These are phyloP conservation scores for Penicillium lividum DNA, from an alignment of 495 filamentous ascomycete species.

Conservation along the genomic window DNA sequence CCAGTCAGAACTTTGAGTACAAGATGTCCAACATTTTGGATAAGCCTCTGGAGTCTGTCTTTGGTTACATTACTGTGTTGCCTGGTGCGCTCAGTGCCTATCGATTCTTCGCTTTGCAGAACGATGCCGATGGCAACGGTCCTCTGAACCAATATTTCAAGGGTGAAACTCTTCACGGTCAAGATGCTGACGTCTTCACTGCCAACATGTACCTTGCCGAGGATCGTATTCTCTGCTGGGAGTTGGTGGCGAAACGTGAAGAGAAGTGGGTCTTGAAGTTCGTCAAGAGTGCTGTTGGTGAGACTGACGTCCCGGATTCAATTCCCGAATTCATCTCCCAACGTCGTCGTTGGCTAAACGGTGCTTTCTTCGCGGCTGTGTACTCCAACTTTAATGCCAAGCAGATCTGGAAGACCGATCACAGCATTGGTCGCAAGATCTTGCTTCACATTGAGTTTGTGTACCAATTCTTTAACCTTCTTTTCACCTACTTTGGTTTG, in stretches of 20 bases:
- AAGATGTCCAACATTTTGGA: slow-evolving; percentile 99
- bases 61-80: slow-evolving; percentile 96
- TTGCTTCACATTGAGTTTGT: slow-evolving; percentile 94
- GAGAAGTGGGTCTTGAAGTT: slow-evolving; percentile 98
- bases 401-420: slow-evolving; percentile 93
- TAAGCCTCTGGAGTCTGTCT: slow-evolving; percentile 94
- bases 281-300: slow-evolving; percentile 90
- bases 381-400: slow-evolving; percentile 94
- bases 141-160: slow-evolving; percentile 99
- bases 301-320: slow-evolving; percentile 87
- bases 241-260: slow-evolving; percentile 91
- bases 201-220: slow-evolving; percentile 99
- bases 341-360: slow-evolving; percentile 94
- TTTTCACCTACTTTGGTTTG: slow-evolving; percentile 97
- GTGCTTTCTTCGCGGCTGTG: slow-evolving; percentile 97
- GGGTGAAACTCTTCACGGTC: slow-evolving; percentile 93
- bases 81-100: slow-evolving; percentile 95
- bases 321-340: slow-evolving; percentile 93
- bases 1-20: slow-evolving; percentile 98
- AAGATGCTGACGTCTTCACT: slow-evolving; percentile 97
- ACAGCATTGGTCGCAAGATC: slow-evolving; percentile 84
- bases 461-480: slow-evolving; percentile 86
- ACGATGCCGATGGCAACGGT: slow-evolving; percentile 92
- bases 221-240: slow-evolving; percentile 98
- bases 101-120: slow-evolving; percentile 94